Conservation (phyloP, 2,329 filamentous ascomycete species). For the Akanthomyces dipterigenus region DNA sequence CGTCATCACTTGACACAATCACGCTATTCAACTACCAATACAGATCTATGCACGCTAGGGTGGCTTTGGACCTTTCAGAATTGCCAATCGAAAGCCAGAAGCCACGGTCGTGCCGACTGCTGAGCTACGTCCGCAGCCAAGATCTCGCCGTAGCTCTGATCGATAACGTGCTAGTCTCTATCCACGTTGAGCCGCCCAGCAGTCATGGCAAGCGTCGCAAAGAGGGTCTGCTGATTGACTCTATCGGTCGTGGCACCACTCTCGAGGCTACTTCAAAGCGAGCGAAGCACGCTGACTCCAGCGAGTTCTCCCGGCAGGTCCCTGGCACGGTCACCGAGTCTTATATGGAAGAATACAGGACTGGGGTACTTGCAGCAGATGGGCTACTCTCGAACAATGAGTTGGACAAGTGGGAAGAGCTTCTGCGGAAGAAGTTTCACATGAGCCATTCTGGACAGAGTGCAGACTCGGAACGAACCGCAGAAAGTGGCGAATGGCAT, state of each 20-base stretch:
- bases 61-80: slow-evolving; percentile 37
- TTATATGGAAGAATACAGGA: slow-evolving; percentile 40
- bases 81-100: slow-evolving; percentile 30
- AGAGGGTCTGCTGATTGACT: slow-evolving; percentile 63
- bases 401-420: slow-evolving; percentile 41
- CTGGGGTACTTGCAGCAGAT: slow-evolving; percentile 42
- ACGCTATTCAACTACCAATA: slow-evolving; percentile 65
- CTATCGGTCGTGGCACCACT: slow-evolving; percentile 58
- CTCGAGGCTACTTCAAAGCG: slow-evolving; percentile 31
- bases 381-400: slow-evolving; percentile 39
- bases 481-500: slow-evolving; percentile 37
- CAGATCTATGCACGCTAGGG: slow-evolving; percentile 49
- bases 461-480: slow-evolving; percentile 19
- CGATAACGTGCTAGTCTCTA: slow-evolving; percentile 57
- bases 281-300: slow-evolving; percentile 22
- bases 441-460: slow-evolving; percentile 21
- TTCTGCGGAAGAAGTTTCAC: slow-evolving; percentile 43
- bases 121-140: slow-evolving; percentile 58
- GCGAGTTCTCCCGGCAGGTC: slow-evolving; percentile 30
- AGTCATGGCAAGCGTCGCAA: slow-evolving; percentile 48
- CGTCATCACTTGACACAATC: slow-evolving; percentile 49
- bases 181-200: slow-evolving; percentile 61
- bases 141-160: slow-evolving; percentile 59
- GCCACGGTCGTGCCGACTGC: slow-evolving; percentile 36
- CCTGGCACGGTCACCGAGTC: slow-evolving; percentile 45